These are phyloP conservation scores for Hyaloscypha bicolor DNA, from an alignment of 495 filamentous ascomycete genomes.

Conservation along the genomic window DNA sequence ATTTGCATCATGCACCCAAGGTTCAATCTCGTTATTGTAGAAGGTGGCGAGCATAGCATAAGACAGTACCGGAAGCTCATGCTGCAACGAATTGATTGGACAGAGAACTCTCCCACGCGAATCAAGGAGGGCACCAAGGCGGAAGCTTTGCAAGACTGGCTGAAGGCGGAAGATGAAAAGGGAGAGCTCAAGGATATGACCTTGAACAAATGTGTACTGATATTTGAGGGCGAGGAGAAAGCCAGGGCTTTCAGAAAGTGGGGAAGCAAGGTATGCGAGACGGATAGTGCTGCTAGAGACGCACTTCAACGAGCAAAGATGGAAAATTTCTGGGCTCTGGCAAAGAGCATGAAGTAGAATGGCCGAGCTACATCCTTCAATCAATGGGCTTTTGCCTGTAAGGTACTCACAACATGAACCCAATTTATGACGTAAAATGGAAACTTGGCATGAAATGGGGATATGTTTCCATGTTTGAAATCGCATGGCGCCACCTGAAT, in stretches of 20 bases:
- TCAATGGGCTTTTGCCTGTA: background rate
- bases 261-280: constrained; percentile 83
- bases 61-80: constrained; percentile 86
- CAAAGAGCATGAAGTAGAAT: constrained; percentile 58
- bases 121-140: constrained; percentile 59
- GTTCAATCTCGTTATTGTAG: constrained; percentile 86
- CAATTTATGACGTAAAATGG: background rate
- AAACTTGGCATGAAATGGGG: background rate
- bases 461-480: background rate
- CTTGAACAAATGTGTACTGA: constrained; percentile 73
- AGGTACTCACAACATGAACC: background rate
- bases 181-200: constrained; percentile 79
- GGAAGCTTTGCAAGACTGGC: constrained; percentile 67
- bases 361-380: too few species aligned
- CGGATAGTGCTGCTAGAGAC: constrained; percentile 84
- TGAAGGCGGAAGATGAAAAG: constrained; percentile 76
- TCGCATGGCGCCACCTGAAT: background rate
- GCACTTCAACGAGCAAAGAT: constrained; percentile 77
- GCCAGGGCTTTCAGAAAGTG: constrained; percentile 80
- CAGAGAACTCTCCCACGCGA: constrained; percentile 75
- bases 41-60: constrained; percentile 82
- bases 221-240: constrained; percentile 89
- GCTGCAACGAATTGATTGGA: constrained; percentile 92
- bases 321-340: constrained; percentile 95
- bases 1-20: constrained; percentile 87